These are phyloP conservation scores for Trichoderma polysporum DNA, from an alignment of 2,329 filamentous ascomycete genomes.

Conservation along the genomic window DNA sequence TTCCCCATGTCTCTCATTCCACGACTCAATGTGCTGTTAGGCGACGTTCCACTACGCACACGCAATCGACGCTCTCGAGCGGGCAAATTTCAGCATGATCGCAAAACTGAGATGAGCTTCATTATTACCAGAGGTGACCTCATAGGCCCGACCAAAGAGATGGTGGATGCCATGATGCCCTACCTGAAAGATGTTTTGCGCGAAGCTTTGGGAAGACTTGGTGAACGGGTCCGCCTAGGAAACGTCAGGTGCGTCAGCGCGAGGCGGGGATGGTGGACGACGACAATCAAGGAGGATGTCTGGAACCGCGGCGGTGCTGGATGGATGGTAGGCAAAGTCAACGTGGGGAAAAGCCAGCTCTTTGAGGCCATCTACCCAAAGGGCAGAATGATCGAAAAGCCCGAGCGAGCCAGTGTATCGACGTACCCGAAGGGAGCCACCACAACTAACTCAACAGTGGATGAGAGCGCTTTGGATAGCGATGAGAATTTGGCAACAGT, in stretches of 20 bases:
- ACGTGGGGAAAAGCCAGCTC: conserved; percentile 93
- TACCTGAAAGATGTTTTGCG: conserved; percentile 77
- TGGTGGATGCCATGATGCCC: conserved; percentile 83
- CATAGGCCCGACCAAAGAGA: conserved; percentile 76
- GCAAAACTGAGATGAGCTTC: conserved; percentile 79
- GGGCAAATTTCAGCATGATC: conserved; percentile 63
- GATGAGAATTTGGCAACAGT: conserved; percentile 27
- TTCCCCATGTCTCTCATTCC: conserved; percentile 93
- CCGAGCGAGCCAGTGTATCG: conserved; percentile 20
- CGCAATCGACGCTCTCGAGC: conserved; percentile 74
- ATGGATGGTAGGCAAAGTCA: conserved; percentile 98
- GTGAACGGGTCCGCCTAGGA: conserved; percentile 73
- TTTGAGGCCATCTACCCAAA: conserved; percentile 87
- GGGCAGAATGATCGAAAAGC: conserved; percentile 50
- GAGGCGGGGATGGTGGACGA: conserved; percentile 87
- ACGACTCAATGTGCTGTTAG: conserved; percentile 67
- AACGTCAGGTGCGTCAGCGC: conserved; percentile 87
- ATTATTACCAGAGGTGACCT: conserved; percentile 88
- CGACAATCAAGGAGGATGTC: conserved; percentile 79
- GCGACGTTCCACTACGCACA: conserved; percentile 71
- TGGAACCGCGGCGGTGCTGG: conserved; percentile 79
- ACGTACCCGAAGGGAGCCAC: conserved; percentile 23
- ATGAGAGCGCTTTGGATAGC: not conserved
- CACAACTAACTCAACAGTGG: conserved; percentile 22
- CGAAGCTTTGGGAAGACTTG: conserved; percentile 67